Base-by-base conservation (phyloP, 257 asterid species). In the Solanum bulbocastanum region DNA sequence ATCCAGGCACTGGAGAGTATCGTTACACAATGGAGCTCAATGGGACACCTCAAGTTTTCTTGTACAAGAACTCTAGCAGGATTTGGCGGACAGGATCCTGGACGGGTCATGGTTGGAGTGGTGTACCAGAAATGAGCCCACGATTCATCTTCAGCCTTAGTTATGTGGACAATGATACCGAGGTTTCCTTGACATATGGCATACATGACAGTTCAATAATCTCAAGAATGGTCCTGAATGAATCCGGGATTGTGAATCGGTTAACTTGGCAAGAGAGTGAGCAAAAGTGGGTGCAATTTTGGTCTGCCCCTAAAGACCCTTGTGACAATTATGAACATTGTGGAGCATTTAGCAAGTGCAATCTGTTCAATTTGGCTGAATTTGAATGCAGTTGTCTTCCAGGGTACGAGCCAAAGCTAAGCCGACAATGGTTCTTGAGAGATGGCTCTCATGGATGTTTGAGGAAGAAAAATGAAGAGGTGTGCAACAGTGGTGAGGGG, bases 81-180 rank as follows among this genome's bases (percentile, higher is more conserved):
- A 22, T 83, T 25, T 92, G 92, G 92, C 88, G 92, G 20, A 86
- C 90, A 20, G 96, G 97, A 10, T 82, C 91, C 40, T 93, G 89
- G 92, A 88, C 89, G 20, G 94, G 94, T 75, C 66, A 87, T 37
- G 76, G 89, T 18, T 84, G 86, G 89, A 91, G 88, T 35, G 93
- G 93, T 13, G 83, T 91, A 6, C 92, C 94, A 15, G 92, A 91
- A 40, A 92, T 92, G 94, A 84, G 87, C 40, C 23, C 90, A 1
- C 68, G 82, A 20, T 89, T 84, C 87, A 86, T 89, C 72, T 88
- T 92, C 88, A 89, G 74, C n/a, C 36, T 90, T 52, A 68, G 4
- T 37, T 89, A 88, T 89, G 87, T 89, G 3, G 92, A 88, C 20
- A 88, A 87, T 32, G 76, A 88, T 22, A 88, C 85, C 15, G 94